Evolutionary conservation across 805 yeast genomes (phyloP).

Genomic region (Yarrowia phangngaensis): DNA sequence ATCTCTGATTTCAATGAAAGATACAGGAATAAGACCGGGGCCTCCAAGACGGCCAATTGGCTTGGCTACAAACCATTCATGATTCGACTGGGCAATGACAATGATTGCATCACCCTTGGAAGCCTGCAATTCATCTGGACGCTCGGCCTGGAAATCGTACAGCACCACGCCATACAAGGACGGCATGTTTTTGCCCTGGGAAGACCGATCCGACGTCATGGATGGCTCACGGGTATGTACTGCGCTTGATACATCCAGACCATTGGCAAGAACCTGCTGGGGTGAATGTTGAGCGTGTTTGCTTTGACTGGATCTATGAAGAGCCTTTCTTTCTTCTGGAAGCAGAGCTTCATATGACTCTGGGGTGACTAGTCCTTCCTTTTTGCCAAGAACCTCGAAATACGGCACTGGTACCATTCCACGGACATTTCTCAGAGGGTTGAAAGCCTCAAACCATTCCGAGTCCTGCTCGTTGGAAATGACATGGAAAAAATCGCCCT

Average conservation of each 20-base stretch:
- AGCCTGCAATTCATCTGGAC: conserved; percentile 79
- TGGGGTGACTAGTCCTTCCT: conserved; percentile 1
- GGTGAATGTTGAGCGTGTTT: conserved; percentile 21
- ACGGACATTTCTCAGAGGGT: conserved; percentile 68
- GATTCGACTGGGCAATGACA: conserved; percentile 92
- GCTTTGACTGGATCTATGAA: conserved; percentile 25
- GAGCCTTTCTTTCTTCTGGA: conserved; percentile 26
- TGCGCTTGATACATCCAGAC: conserved; percentile 9
- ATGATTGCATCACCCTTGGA: conserved; percentile 82
- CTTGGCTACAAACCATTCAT: conserved; percentile 97
- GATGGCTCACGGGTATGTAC: conserved; percentile 9
- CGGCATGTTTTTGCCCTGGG: conserved; percentile 27
- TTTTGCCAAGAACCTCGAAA: conserved; percentile 54
- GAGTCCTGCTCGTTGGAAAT: conserved; percentile 54
- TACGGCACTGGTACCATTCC: conserved; percentile 87
- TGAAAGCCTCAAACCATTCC: conserved; percentile 81
- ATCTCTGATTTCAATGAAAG: conserved; percentile 82
- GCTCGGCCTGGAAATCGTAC: conserved; percentile 80
- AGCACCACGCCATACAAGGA: conserved; percentile 80
- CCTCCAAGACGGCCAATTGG: conserved; percentile 94
- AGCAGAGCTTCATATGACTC: conserved; percentile 4
- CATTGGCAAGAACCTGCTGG: conserved; percentile 24
- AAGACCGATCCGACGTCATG: conserved; percentile 18
- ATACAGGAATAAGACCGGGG: conserved; percentile 92
- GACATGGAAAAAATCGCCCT: conserved; percentile 89